These are phyloP conservation scores for Cucurbita ficifolia DNA, from an alignment of 306 rosid genomes.

Conservation along the genomic window DNA sequence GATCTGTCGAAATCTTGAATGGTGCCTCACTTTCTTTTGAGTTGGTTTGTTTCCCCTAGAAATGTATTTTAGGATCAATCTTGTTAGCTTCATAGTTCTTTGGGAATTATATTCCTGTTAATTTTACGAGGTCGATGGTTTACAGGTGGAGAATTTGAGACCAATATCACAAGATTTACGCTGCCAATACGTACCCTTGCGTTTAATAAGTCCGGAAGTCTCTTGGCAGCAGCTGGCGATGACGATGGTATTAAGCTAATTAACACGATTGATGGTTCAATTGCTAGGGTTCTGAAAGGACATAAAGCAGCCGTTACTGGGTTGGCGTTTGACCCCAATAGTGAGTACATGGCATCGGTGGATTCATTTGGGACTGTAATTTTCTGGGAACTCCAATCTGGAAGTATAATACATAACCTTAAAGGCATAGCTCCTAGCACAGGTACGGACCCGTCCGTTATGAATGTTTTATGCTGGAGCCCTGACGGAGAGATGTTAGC, in stretches of 20 bases:
- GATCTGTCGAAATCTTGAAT: not conserved
- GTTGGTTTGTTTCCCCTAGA: not conserved
- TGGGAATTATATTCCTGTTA: not conserved
- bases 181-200: slow-evolving; percentile 74
- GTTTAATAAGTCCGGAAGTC: slow-evolving; percentile 76
- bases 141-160: slow-evolving; percentile 87
- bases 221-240: slow-evolving; percentile 92
- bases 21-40: not conserved
- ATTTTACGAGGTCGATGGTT: not conserved
- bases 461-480: slow-evolving; percentile 83
- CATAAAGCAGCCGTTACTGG: slow-evolving; percentile 75
- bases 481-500: slow-evolving; percentile 88
- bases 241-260: slow-evolving; percentile 91
- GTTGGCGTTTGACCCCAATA: slow-evolving; percentile 68
- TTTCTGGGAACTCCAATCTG: slow-evolving; percentile 77
- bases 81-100: not conserved
- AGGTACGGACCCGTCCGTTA: slow-evolving; percentile 40
- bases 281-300: slow-evolving; percentile 86
- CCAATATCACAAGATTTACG: slow-evolving; percentile 84
- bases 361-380: slow-evolving; percentile 75
- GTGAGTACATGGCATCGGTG: slow-evolving; percentile 78
- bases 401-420: slow-evolving; percentile 51
- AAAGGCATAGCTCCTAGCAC: slow-evolving; percentile 67
- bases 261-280: slow-evolving; percentile 80
- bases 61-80: not conserved